Evolutionary conservation across 805 yeast species (phyloP).

Genomic region (Teunomyces cretensis): DNA sequence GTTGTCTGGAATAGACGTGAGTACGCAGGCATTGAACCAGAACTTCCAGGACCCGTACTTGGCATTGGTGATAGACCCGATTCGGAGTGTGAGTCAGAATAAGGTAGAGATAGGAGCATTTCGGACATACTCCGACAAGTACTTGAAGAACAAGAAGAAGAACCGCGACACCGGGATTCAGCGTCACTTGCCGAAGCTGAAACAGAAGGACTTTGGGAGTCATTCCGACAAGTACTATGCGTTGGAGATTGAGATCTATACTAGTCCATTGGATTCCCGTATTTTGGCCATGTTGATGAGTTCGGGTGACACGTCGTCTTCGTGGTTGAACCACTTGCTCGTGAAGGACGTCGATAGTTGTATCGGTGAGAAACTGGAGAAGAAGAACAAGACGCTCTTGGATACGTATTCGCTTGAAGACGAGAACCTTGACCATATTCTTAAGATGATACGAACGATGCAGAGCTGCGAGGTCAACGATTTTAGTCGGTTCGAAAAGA

Average conservation of each 20-base stretch:
- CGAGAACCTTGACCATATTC: neutral
- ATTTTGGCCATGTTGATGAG: constrained; percentile 10
- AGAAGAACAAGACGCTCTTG: neutral
- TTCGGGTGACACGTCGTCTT: constrained; percentile 8
- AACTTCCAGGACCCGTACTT: constrained; percentile 88
- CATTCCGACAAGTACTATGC: constrained; percentile 71
- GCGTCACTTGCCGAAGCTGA: constrained; percentile 44
- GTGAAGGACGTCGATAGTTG: neutral
- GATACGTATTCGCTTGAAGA: neutral
- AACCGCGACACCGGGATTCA: constrained; percentile 5
- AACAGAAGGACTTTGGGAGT: constrained; percentile 64
- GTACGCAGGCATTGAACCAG: constrained; percentile 84
- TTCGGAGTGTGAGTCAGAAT: constrained; percentile 59
- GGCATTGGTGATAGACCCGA: constrained; percentile 87
- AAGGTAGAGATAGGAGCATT: constrained; percentile 86
- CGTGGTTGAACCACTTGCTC: constrained; percentile 12
- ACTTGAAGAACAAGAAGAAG: constrained; percentile 8
- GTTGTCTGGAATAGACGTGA: constrained; percentile 90
- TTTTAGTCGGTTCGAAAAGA: constrained; percentile 1
- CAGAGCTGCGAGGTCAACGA: constrained; percentile 1
- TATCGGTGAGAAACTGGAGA: neutral
- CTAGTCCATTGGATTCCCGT: constrained; percentile 46
- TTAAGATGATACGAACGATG: neutral
- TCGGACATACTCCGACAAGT: constrained; percentile 58
- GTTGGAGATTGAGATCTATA: constrained; percentile 59